Conservation (phyloP, 768 basidiomycete genomes). For the Clitopilus passeckerianus region DNA sequence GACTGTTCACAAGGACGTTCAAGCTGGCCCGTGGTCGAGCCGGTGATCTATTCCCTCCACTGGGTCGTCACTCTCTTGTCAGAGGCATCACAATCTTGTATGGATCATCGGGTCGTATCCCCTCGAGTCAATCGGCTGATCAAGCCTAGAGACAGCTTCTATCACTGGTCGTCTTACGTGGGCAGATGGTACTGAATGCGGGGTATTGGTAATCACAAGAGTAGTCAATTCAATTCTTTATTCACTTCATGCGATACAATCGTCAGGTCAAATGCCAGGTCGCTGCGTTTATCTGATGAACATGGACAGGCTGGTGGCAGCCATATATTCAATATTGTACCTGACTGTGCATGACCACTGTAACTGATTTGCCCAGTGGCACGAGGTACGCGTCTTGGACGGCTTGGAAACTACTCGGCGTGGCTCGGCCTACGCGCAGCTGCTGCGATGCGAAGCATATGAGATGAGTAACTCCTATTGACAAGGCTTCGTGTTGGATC, state of each 20-base stretch:
- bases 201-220: not conserved
- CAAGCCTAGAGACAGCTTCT: not conserved
- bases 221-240: not conserved
- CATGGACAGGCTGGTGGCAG: not conserved
- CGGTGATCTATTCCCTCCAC: not conserved
- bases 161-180: not conserved
- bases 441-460: not conserved
- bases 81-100: not conserved
- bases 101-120: not conserved
- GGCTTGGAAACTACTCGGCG: slow-evolving; percentile 1
- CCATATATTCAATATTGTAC: not conserved
- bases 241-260: not conserved
- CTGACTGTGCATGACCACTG: not conserved
- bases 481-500: not conserved
- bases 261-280: not conserved
- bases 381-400: not conserved
- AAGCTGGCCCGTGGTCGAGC: not conserved
- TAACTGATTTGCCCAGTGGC: not conserved
- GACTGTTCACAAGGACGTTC: not conserved
- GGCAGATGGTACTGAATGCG: not conserved
- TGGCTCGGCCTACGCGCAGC: not conserved
- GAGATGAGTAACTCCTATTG: not conserved
- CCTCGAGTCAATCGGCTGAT: not conserved
- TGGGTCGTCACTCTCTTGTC: not conserved
- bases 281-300: not conserved